Evolutionary conservation across 75 land plant genomes (phyloP), one percentile per base, ranked within the genome.

Genomic region (Pinus taeda): DNA sequence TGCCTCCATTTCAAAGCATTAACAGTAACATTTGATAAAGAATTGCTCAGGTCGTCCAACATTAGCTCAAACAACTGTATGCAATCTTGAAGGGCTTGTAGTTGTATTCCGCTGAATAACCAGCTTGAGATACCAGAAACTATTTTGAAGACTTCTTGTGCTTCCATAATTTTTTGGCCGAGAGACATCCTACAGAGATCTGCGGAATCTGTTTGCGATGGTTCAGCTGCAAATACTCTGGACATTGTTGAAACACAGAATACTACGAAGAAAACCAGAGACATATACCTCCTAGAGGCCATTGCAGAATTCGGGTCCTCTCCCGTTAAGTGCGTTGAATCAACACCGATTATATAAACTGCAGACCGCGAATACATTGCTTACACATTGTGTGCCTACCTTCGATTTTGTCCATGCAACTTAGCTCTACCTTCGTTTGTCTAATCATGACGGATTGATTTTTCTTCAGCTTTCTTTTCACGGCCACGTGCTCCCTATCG

Each of bases 51-150:
- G 59, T 83, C 76, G 7, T 75, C 78, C 21, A 84, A n/a, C 33
- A 89, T 86, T 56, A 67, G 55, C 45, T 78, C 75, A 14, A 86
- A 20, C 60, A 91, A 85, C 79, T 88, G 83, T n/a, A 83, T 67
- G 60, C 93, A 91, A 76, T 91, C 93, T 69, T 75, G 73, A 71
- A 86, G 73, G 11, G 92, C 92, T 3, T 49, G 37, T 2, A n/a
- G 6, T 20, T 84, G 78, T 1, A 60, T 39, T 3, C 6, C n/a
- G 49, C 17, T 67, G 49, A 67, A 39, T 0, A 45, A 18, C 49
- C 30, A 5, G 11, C 71, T 42, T 36, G 21, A 4, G 45, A 67
- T 15, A 2, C 71, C 37, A 67, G 71, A 67, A 36, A 67, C 6
- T 6, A 36, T 2, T 7, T 67, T 49, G 6, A 33, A 67, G 18